These are phyloP conservation scores for Yamadazyma conglobata DNA, from an alignment of 1,139 yeast genomes.

Conservation along the genomic window DNA sequence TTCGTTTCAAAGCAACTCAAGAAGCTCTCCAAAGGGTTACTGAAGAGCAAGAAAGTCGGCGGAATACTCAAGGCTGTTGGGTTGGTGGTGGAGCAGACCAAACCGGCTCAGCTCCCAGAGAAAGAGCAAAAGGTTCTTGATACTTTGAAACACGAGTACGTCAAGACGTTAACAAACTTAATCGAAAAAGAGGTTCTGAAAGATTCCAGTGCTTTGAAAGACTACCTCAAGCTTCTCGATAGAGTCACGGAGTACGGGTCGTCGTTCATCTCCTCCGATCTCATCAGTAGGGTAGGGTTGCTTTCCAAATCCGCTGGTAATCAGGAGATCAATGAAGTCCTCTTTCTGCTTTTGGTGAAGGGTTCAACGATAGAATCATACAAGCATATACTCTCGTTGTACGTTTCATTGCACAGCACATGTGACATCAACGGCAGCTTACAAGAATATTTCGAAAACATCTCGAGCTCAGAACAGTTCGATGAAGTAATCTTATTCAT, in stretches of 20 bases:
- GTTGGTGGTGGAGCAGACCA: constrained; percentile 5
- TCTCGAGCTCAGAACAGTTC: constrained; percentile 1
- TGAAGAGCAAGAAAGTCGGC: constrained; percentile 6
- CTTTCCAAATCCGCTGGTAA: background rate
- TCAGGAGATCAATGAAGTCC: constrained; percentile 2
- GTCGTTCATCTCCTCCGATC: background rate
- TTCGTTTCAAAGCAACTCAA: constrained; percentile 12
- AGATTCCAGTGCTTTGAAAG: background rate
- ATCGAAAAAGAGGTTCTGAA: background rate
- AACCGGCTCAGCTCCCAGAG: constrained; percentile 2
- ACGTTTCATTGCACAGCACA: constrained; percentile 1
- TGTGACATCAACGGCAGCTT: constrained; percentile 1
- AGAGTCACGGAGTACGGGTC: background rate
- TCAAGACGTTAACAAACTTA: constrained; percentile 2
- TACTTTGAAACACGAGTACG: background rate
- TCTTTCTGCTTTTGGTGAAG: constrained; percentile 8
- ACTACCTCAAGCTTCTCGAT: background rate
- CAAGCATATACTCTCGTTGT: constrained; percentile 9
- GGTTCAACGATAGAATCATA: constrained; percentile 1
- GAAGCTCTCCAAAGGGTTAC: constrained; percentile 8
- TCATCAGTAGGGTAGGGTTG: constrained; percentile 7
- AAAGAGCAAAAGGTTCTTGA: constrained; percentile 1
- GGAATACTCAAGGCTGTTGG: constrained; percentile 6
- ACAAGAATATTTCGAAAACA: constrained; percentile 3
- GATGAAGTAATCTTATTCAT: constrained; percentile 5